Percentiles rank a stretch among this genome's conserved stretches.
Conservation (phyloP, 2,329 filamentous ascomycete species). For the Ophiosphaerella narmari region DNA sequence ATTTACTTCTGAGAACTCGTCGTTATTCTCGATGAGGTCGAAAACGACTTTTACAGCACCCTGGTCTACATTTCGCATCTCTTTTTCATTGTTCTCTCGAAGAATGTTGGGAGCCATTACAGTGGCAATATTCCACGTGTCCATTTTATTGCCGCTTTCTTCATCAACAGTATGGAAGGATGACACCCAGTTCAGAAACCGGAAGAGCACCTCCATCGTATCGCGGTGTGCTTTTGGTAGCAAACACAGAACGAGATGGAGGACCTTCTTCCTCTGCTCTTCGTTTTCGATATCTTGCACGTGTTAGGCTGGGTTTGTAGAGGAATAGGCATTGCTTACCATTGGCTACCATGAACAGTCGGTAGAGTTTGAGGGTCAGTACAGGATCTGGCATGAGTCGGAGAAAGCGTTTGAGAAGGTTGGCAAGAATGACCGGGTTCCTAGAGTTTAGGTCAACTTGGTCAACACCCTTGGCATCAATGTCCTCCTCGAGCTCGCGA, state of each 20-base stretch:
- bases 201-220: constrained; percentile 91
- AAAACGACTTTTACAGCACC: constrained; percentile 92
- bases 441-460: constrained; percentile 85
- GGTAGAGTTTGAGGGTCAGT: constrained; percentile 92
- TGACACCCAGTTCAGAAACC: constrained; percentile 95
- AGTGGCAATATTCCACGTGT: constrained; percentile 94
- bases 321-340: constrained; percentile 54
- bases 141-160: constrained; percentile 98
- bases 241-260: constrained; percentile 90
- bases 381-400: constrained; percentile 92
- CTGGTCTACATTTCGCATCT: constrained; percentile 77
- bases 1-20: constrained; percentile 95
- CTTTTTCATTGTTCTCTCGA: constrained; percentile 63
- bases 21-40: constrained; percentile 87
- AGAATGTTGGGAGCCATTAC: constrained; percentile 97
- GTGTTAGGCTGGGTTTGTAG: constrained; percentile 16
- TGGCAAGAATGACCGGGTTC: constrained; percentile 90
- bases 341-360: constrained; percentile 85
- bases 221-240: constrained; percentile 92
- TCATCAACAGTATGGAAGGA: constrained; percentile 98
- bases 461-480: constrained; percentile 85
- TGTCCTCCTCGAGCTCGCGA: constrained; percentile 80
- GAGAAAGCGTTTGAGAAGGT: constrained; percentile 91
- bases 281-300: constrained; percentile 72
- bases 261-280: constrained; percentile 78